Evolutionary conservation across 163 green algal species (phyloP), one percentile per base, ranked within the genome.

Genomic region (Volvox carteri): DNA sequence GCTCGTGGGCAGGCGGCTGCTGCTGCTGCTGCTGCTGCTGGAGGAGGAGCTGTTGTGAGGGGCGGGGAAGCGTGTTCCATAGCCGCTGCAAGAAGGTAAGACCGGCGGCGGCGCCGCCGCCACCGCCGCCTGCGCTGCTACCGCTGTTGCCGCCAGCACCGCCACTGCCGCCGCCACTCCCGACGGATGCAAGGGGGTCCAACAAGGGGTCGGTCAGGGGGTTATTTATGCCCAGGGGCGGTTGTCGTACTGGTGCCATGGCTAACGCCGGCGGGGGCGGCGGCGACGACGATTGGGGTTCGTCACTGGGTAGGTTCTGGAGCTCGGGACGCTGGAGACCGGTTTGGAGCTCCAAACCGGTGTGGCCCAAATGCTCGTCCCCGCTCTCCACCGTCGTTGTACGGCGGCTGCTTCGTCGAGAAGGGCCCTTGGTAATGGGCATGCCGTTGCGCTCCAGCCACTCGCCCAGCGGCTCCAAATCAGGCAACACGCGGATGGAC

Each of bases 401-500:
- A 1, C 54, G 54, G 23, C 39, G 37, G 77, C 77, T 70, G 77
- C 77, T 85, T 8, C 77, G 77, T 19, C 77, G 54, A 6, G 77
- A 58, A 7, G 77, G 52, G 37, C 77, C 77, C 77, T 85, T 85
- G 37, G 39, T 48, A 11, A 85, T 35, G 8, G 54, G 54, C 54
- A 85, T 42, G 52, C 77, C 54, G 54, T 75, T 52, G 0, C 77
- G 77, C 77, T 75, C 77, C 37, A 85, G 52, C 77, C 77, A 85
- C 37, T 85, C 77, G 54, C 77, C 77, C 77, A 85, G 77, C 19
- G 77, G 54, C 35, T 85, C 54, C 77, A 85, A 39, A 70, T 85
- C 77, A 35, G 77, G 77, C 77, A 85, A 23, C 54, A 85, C 77
- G 11, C 77, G 77, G 54, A 85, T 85, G 77, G 77, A 74, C 35